These are phyloP conservation scores for Drechmeria coniospora DNA, from an alignment of 2,329 filamentous ascomycete genomes.

Conservation along the genomic window DNA sequence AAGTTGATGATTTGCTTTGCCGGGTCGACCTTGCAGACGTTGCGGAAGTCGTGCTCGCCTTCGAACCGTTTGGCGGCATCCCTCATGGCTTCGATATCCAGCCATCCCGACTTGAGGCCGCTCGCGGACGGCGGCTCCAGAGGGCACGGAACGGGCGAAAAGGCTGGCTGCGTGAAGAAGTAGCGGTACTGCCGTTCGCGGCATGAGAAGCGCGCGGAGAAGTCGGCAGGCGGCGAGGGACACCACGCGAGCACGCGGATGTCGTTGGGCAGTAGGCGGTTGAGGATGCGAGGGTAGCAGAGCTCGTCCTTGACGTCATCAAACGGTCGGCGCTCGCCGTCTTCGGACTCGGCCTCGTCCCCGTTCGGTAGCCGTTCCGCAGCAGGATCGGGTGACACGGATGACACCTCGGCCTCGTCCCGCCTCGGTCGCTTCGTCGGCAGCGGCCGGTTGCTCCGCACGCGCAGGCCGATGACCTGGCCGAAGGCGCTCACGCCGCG, in stretches of 20 bases:
- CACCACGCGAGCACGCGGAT: slow-evolving; percentile 92
- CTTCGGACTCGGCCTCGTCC: slow-evolving; percentile 6
- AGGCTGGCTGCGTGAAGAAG: slow-evolving; percentile 93
- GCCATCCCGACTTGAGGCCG: slow-evolving; percentile 49
- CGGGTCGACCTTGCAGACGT: slow-evolving; percentile 88
- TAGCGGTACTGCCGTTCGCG: slow-evolving; percentile 85
- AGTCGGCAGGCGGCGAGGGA: slow-evolving; percentile 59
- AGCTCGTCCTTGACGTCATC: slow-evolving; percentile 69
- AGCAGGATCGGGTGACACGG: slow-evolving; percentile 6
- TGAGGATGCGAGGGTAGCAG: slow-evolving; percentile 68
- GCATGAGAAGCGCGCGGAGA: slow-evolving; percentile 87
- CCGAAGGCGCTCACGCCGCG: slow-evolving; percentile 91
- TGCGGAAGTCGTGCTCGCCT: slow-evolving; percentile 85
- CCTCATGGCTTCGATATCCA: slow-evolving; percentile 79
- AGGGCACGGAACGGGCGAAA: slow-evolving; percentile 40
- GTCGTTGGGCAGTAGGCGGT: slow-evolving; percentile 74
- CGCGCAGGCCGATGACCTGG: slow-evolving; percentile 73
- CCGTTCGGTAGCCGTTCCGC: slow-evolving; percentile 2
- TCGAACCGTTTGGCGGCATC: slow-evolving; percentile 65
- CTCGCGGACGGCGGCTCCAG: slow-evolving; percentile 7
- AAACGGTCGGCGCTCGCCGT: slow-evolving; percentile 18
- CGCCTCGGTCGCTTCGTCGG: slow-evolving; percentile 13
- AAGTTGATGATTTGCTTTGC: slow-evolving; percentile 83
- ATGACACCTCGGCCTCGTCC: slow-evolving; percentile 11
- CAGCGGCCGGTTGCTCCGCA: slow-evolving; percentile 64